Evolutionary conservation across 2,329 filamentous ascomycete species (phyloP).

Genomic region (Calonectria naviculata): DNA sequence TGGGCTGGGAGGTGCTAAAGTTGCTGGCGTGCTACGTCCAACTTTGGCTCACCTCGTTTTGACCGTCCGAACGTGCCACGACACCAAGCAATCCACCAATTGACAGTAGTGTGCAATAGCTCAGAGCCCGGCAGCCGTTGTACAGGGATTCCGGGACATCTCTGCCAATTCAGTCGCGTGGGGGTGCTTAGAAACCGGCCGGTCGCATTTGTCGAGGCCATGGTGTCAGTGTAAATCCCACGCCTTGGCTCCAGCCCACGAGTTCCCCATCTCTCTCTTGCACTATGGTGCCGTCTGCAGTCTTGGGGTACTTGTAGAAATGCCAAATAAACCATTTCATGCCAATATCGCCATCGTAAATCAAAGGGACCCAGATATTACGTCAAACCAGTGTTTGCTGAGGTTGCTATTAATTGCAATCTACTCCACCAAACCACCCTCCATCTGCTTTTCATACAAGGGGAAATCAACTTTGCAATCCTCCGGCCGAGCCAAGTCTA

Average conservation of each 20-base stretch:
- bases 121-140: background rate
- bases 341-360: background rate
- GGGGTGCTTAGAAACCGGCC: background rate
- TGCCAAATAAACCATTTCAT: background rate
- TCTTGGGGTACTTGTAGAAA: background rate
- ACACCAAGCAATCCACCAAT: background rate
- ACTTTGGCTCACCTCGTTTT: background rate
- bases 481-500: slow-evolving; percentile 31
- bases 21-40: background rate
- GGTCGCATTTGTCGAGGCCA: background rate
- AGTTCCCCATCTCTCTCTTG: background rate
- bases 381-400: background rate
- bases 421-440: slow-evolving; percentile 24
- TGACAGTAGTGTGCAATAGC: background rate
- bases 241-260: background rate
- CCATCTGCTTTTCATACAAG: slow-evolving; percentile 29
- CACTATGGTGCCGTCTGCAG: background rate
- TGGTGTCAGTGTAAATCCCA: slow-evolving; percentile 8
- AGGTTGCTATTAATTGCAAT: slow-evolving; percentile 19
- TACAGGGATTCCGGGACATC: background rate
- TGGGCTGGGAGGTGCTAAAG: too few species aligned
- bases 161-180: background rate
- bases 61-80: background rate
- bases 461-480: slow-evolving; percentile 30
- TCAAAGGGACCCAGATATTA: background rate